Evolutionary conservation across 164 flowering plant species (phyloP).

Genomic region (Kingdonia uniflora): DNA sequence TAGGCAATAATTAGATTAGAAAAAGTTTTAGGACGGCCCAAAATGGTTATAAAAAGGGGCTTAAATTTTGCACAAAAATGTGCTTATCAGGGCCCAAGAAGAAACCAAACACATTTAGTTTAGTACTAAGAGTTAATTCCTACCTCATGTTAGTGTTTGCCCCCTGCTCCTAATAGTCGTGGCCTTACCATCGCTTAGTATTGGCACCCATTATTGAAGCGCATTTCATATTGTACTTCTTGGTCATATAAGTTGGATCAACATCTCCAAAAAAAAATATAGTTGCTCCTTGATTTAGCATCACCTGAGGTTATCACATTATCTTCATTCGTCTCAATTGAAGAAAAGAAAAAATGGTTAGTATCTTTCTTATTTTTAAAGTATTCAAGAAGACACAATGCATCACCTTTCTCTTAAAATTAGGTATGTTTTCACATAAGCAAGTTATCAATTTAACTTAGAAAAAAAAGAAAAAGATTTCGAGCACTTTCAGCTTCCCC

Average conservation of each 20-base stretch:
- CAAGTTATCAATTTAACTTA: neutral
- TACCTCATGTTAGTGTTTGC: no score
- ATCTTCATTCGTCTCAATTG: neutral
- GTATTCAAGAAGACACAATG: neutral
- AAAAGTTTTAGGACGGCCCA: no score
- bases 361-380: neutral
- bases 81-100: no score
- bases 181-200: no score
- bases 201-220: neutral
- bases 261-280: neutral
- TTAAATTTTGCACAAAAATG: no score
- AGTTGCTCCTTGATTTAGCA: neutral
- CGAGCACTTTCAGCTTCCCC: neutral
- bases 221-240: neutral
- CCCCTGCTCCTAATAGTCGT: no score
- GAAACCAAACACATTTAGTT: no score
- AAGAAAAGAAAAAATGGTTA: neutral
- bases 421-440: neutral
- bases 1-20: no score
- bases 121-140: no score
- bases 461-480: neutral
- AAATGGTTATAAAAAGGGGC: no score
- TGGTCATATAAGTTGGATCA: neutral
- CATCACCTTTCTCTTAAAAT: slow-evolving; percentile 3
- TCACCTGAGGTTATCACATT: neutral